A percentile compares a stretch with the other conserved stretches of the same genome.
Conservation (phyloP, 352 stramenopile genomes). For the Thalassiosira exigua region DNA sequence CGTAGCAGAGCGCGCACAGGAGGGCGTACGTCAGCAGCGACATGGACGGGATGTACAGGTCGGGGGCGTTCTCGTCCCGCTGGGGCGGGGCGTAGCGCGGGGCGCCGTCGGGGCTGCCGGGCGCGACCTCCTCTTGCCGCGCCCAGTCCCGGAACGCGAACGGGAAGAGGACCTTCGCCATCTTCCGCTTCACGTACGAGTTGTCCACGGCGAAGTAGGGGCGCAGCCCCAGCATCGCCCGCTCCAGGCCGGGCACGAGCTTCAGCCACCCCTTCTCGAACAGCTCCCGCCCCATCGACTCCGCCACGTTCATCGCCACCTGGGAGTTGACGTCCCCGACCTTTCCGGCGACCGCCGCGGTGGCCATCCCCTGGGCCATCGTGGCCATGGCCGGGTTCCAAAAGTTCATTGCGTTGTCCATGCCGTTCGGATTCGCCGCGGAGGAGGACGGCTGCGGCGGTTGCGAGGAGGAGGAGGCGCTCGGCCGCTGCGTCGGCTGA, state of each 20-base stretch:
- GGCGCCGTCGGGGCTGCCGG: constrained; percentile 22
- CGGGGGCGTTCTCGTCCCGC: constrained; percentile 95
- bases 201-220: constrained; percentile 85
- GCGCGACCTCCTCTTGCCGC: constrained; percentile 51
- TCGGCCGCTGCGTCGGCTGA: constrained; percentile 22
- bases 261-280: constrained; percentile 55
- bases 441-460: constrained; percentile 40
- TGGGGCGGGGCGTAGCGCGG: constrained; percentile 87
- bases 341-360: constrained; percentile 43
- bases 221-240: constrained; percentile 70
- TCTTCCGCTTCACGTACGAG: constrained; percentile 82
- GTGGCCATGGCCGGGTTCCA: constrained; percentile 66
- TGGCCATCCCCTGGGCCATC: constrained; percentile 36
- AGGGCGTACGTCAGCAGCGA: constrained; percentile 99
- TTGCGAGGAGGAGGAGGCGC: constrained; percentile 1
- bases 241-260: constrained; percentile 76
- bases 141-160: constrained; percentile 75
- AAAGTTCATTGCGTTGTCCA: constrained; percentile 55
- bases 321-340: constrained; percentile 42
- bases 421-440: constrained; percentile 44
- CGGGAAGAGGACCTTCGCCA: constrained; percentile 79
- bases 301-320: constrained; percentile 54
- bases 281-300: constrained; percentile 60
- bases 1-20: constrained; percentile 95
- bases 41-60: constrained; percentile 99